These are phyloP conservation scores for Piromyces sp. DNA, from an alignment of 192 early-diverging fungal species.

Conservation along the genomic window DNA sequence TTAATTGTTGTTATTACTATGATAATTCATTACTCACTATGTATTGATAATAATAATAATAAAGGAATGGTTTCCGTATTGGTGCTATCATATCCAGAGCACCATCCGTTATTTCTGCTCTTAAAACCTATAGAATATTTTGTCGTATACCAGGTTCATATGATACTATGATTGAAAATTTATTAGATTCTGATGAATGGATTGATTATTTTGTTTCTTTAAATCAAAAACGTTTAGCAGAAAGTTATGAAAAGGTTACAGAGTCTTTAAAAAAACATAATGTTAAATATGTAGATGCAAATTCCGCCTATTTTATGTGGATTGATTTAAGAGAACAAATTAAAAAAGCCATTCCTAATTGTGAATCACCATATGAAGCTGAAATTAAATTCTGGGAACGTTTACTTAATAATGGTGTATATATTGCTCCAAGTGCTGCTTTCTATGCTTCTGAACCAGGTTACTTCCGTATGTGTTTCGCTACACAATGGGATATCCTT, in stretches of 20 bases:
- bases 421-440: constrained; percentile 44
- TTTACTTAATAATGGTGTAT: constrained; percentile 27
- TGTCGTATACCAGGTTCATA: constrained; percentile 40
- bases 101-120: not conserved
- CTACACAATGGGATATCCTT: constrained; percentile 23
- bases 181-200: constrained; percentile 33
- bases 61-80: not conserved
- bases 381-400: not conserved
- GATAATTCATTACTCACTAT: too few relatives aligned
- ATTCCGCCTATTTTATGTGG: constrained; percentile 58
- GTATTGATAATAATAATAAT: too few relatives aligned
- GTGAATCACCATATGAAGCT: not conserved
- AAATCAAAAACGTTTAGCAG: constrained; percentile 36
- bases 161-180: constrained; percentile 30
- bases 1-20: too few relatives aligned
- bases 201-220: constrained; percentile 35
- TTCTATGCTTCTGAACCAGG: constrained; percentile 41
- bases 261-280: constrained; percentile 17
- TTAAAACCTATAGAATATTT: constrained; percentile 15
- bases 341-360: not conserved
- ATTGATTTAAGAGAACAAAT: constrained; percentile 26
- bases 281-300: constrained; percentile 35
- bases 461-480: constrained; percentile 48
- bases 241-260: constrained; percentile 21
- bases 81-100: not conserved